Conservation (phyloP, 2,329 filamentous ascomycete species). For the Xylaria digitata region DNA sequence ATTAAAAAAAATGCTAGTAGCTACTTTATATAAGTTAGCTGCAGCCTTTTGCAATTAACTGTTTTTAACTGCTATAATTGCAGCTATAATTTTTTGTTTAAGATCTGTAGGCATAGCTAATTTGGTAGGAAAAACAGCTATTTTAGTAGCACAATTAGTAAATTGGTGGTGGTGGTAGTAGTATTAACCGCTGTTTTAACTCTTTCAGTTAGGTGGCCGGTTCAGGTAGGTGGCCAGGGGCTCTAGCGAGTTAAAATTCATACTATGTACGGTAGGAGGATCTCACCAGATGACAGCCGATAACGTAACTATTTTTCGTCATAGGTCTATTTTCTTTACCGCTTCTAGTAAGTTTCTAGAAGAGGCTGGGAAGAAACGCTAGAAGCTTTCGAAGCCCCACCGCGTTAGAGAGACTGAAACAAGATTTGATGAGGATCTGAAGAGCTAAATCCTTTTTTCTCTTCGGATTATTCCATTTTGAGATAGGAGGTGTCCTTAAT, state of each 20-base stretch:
- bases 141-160: too few relatives aligned
- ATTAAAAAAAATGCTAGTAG: too few relatives aligned
- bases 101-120: too few relatives aligned
- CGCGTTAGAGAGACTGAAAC: constrained; percentile 31
- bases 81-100: too few relatives aligned
- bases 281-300: background rate
- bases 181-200: too few relatives aligned
- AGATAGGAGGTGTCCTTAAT: constrained; percentile 20
- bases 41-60: too few relatives aligned
- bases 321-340: constrained; percentile 6
- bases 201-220: too few relatives aligned
- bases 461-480: constrained; percentile 18
- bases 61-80: too few relatives aligned
- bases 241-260: background rate
- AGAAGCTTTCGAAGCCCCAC: constrained; percentile 28
- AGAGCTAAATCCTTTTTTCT: constrained; percentile 17
- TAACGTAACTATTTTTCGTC: constrained; percentile 1
- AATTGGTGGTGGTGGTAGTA: too few relatives aligned
- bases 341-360: constrained; percentile 35
- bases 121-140: too few relatives aligned
- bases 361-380: constrained; percentile 17
- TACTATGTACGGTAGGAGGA: constrained; percentile 2
- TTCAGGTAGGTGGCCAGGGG: too few relatives aligned
- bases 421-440: constrained; percentile 31
- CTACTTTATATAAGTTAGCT: too few relatives aligned